Percentiles rank a stretch among this genome's conserved stretches.
Conservation (phyloP, 495 filamentous ascomycete species). For the Penicillium canescens region DNA sequence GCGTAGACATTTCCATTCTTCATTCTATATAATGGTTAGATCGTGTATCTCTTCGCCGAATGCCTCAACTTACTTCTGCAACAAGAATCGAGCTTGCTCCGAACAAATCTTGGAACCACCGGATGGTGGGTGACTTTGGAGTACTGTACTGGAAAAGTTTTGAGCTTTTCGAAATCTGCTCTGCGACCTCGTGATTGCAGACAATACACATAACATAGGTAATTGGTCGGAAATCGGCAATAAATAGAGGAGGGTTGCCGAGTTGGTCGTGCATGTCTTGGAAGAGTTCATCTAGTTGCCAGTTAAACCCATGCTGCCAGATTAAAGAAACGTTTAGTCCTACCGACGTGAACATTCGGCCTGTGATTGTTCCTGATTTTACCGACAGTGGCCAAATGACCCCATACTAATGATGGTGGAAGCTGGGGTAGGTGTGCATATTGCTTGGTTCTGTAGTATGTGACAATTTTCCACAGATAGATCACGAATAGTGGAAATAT, state of each 20-base stretch:
- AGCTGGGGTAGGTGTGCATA: constrained; percentile 1
- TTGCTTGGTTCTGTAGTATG: constrained; percentile 1
- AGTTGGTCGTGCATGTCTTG: neutral
- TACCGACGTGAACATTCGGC: neutral
- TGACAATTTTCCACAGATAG: neutral
- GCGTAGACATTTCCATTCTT: constrained; percentile 40
- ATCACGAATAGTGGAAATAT: neutral
- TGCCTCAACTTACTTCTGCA: neutral
- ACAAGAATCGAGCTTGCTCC: neutral
- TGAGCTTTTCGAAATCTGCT: constrained; percentile 31
- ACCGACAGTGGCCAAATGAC: neutral
- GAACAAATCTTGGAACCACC: neutral
- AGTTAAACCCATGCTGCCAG: neutral
- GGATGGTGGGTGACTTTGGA: constrained; percentile 41
- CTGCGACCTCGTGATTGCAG: constrained; percentile 21
- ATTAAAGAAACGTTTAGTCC: neutral
- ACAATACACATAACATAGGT: constrained; percentile 15
- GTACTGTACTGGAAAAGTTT: constrained; percentile 41
- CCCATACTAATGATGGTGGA: constrained; percentile 1
- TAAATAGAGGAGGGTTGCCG: constrained; percentile 6
- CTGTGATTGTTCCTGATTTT: neutral
- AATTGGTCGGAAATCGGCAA: constrained; percentile 39
- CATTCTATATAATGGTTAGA: constrained; percentile 1
- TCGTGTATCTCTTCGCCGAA: neutral
- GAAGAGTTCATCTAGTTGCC: neutral